Conservation (phyloP, 139 green algal genomes). For the Astrephomene gubernaculifera region DNA sequence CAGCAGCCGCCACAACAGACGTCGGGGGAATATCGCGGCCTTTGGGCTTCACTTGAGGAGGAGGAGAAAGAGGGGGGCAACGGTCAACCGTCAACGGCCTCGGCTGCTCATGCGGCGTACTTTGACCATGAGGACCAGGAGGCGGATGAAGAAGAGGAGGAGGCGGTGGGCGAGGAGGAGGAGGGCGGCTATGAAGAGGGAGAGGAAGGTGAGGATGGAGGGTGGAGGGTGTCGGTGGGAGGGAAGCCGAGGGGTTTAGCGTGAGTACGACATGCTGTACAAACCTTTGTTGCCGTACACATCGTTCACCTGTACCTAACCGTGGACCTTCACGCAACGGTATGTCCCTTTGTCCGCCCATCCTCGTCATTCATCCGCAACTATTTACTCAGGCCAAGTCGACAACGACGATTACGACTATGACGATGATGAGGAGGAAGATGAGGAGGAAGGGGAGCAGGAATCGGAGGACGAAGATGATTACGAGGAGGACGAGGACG, state of each 20-base stretch:
- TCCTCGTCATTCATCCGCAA: no score
- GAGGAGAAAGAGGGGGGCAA: neutral
- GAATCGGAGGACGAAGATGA: neutral
- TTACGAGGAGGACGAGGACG: conserved; percentile 4
- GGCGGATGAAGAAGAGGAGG: conserved; percentile 6
- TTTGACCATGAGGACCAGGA: conserved; percentile 1
- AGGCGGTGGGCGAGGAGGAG: neutral
- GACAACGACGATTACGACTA: conserved; percentile 1
- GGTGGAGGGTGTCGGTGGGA: neutral
- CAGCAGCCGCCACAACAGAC: neutral
- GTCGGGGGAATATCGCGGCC: conserved; percentile 20
- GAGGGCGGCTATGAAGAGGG: neutral
- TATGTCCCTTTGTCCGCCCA: no score
- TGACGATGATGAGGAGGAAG: conserved; percentile 3
- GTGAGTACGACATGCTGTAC: no score
- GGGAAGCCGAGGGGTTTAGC: no score
- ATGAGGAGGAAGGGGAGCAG: neutral
- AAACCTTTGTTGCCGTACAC: no score
- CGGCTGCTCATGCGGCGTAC: neutral
- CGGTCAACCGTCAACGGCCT: neutral
- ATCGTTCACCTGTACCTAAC: no score
- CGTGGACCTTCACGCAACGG: no score
- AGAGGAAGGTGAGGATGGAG: neutral
- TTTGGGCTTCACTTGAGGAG: conserved; percentile 8
- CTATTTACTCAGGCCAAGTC: neutral